These are phyloP conservation scores for Debaryomycetaceae sp. DNA, from an alignment of 1,139 yeast species.

Conservation along the genomic window DNA sequence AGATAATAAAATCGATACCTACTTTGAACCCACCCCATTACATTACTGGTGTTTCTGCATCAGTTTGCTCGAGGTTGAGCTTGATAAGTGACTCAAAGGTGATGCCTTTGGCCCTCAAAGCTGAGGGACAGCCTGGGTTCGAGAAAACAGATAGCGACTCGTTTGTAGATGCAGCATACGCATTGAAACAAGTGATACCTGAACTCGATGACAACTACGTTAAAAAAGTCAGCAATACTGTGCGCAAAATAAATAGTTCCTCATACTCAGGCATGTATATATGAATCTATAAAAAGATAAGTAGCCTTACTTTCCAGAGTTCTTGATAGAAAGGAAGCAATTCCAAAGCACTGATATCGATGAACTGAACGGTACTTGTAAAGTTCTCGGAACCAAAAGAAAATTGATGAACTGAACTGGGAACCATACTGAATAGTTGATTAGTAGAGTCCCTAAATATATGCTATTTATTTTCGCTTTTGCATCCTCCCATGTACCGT, in stretches of 20 bases:
- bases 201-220: slow-evolving; percentile 16
- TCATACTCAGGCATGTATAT: slow-evolving; percentile 41
- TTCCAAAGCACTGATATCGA: slow-evolving; percentile 91
- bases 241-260: slow-evolving; percentile 34
- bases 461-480: slow-evolving; percentile 58
- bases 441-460: slow-evolving; percentile 72
- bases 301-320: slow-evolving; percentile 25
- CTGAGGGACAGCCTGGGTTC: slow-evolving; percentile 59
- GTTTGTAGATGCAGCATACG: slow-evolving; percentile 30
- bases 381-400: slow-evolving; percentile 68
- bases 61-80: slow-evolving; percentile 32
- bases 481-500: slow-evolving; percentile 65
- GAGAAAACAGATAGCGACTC: slow-evolving; percentile 43
- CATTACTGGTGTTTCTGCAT: slow-evolving; percentile 50
- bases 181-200: slow-evolving; percentile 16
- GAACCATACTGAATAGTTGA: slow-evolving; percentile 91
- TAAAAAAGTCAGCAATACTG: slow-evolving; percentile 23
- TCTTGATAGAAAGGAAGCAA: slow-evolving; percentile 80
- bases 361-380: slow-evolving; percentile 90
- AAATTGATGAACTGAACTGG: slow-evolving; percentile 90
- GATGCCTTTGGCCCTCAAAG: slow-evolving; percentile 36
- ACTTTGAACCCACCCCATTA: slow-evolving; percentile 52
- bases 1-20: slow-evolving; percentile 21
- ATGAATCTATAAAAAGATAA: slow-evolving; percentile 10
- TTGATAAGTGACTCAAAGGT: slow-evolving; percentile 11